Conservation (phyloP, 192 early-diverging fungal species). For the Funneliformis geosporum region DNA sequence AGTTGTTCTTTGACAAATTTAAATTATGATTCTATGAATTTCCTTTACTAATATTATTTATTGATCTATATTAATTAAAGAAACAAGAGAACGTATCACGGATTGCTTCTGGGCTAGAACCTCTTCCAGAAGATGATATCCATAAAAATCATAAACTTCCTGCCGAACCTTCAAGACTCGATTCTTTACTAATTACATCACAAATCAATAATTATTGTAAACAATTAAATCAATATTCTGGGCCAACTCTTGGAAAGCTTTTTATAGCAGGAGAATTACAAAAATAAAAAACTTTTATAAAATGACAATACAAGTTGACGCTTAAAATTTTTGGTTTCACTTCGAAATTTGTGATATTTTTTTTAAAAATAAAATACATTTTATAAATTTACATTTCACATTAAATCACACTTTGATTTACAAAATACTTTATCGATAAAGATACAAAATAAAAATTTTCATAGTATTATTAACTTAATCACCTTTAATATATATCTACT, state of each 20-base stretch:
- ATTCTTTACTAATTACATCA: slow-evolving; percentile 84
- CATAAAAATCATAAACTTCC: slow-evolving; percentile 68
- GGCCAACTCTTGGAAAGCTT: slow-evolving; percentile 92
- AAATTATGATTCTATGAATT: not conserved
- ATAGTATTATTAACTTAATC: no score
- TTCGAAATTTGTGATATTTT: no score
- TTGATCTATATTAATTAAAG: slow-evolving; percentile 39
- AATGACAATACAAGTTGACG: no score
- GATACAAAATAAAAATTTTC: no score
- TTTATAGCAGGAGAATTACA: slow-evolving; percentile 79
- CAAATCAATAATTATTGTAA: slow-evolving; percentile 93
- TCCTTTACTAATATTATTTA: not conserved
- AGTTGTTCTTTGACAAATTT: slow-evolving; percentile 20
- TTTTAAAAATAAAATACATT: no score
- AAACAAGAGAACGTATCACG: slow-evolving; percentile 76
- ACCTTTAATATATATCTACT: no score
- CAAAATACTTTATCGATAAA: no score
- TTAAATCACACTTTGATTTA: no score
- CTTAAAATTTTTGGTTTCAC: no score
- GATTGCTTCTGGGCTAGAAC: slow-evolving; percentile 61
- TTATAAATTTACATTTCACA: no score
- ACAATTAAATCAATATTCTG: slow-evolving; percentile 91
- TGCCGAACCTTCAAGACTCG: slow-evolving; percentile 88
- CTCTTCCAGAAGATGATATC: slow-evolving; percentile 81
- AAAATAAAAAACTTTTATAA: slow-evolving; percentile 56